phyloP scores from a whole-genome alignment of 345 rosid species.

The Eucalyptus tenuipes region DNA sequence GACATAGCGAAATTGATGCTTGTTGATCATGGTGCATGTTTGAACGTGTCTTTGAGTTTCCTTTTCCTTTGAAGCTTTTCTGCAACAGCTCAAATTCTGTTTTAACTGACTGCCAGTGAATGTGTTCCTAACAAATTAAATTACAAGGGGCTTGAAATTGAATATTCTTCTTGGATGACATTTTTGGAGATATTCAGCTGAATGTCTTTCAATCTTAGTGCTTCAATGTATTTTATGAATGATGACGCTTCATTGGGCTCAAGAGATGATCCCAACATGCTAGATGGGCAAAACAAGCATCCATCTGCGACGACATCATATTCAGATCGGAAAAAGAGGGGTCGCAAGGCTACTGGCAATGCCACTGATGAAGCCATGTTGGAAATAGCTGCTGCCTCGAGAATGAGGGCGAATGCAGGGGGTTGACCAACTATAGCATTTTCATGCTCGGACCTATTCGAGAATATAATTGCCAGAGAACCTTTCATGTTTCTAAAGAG shows the following conservation, averaged over 20 bases:
- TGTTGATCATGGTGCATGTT: neutral
- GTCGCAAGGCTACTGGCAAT: constrained; percentile 66
- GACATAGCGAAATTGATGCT: neutral
- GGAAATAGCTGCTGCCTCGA: constrained; percentile 79
- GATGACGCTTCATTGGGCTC: constrained; percentile 53
- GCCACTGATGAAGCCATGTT: constrained; percentile 90
- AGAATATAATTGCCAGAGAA: constrained; percentile 60
- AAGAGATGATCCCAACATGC: constrained; percentile 35
- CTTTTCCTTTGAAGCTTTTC: neutral
- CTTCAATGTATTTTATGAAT: constrained; percentile 24
- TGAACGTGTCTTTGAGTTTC: neutral
- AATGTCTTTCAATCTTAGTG: constrained; percentile 16
- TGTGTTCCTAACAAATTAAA: neutral
- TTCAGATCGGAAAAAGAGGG: constrained; percentile 52
- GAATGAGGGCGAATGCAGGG: constrained; percentile 71
- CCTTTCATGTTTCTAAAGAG: constrained; percentile 53
- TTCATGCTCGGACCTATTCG: constrained; percentile 73
- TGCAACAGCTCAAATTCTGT: neutral
- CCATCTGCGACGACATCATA: constrained; percentile 20
- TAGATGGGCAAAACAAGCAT: constrained; percentile 50
- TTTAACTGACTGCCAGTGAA: neutral
- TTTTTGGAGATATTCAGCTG: neutral
- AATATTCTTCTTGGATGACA: neutral
- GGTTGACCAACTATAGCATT: constrained; percentile 48
- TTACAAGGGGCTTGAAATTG: neutral